A percentile compares a stretch with the other conserved stretches of the same genome.
Conservation (phyloP, 495 filamentous ascomycete species). For the Rostrohypoxylon terebratum region DNA sequence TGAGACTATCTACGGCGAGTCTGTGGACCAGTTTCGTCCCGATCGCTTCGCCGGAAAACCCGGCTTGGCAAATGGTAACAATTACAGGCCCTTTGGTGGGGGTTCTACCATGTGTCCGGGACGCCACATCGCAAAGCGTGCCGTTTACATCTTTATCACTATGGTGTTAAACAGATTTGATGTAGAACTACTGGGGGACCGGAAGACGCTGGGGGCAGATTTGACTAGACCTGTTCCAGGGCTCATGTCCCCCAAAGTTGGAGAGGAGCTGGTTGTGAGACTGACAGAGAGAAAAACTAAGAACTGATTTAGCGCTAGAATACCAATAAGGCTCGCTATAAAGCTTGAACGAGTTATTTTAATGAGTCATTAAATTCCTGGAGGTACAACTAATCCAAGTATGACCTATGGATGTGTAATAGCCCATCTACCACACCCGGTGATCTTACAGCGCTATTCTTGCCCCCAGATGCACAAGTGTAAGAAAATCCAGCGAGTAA, state of each 20-base stretch:
- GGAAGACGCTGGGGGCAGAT: not conserved
- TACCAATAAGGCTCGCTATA: too few relatives aligned
- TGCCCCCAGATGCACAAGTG: too few relatives aligned
- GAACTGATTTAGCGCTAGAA: too few relatives aligned
- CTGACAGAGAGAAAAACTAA: too few relatives aligned
- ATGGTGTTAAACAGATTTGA: not conserved
- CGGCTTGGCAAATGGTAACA: not conserved
- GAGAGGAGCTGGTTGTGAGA: too few relatives aligned
- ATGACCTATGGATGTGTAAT: too few relatives aligned
- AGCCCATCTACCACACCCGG: too few relatives aligned
- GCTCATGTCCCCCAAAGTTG: not conserved
- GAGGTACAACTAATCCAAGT: too few relatives aligned
- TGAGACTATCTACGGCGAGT: not conserved
- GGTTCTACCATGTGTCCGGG: not conserved
- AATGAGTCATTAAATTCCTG: too few relatives aligned
- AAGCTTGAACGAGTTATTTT: too few relatives aligned
- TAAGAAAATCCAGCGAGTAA: too few relatives aligned
- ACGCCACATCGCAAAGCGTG: not conserved
- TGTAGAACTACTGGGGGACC: not conserved
- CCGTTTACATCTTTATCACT: not conserved
- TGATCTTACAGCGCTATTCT: too few relatives aligned
- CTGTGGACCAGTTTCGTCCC: not conserved
- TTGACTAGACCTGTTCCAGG: not conserved
- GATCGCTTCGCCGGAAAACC: not conserved
- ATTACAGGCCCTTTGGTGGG: not conserved